Percentiles rank a stretch among this genome's conserved stretches.
phyloP scores from a whole-genome alignment of 2,329 filamentous ascomycete genomes.

The Hypoxylon sp. region DNA sequence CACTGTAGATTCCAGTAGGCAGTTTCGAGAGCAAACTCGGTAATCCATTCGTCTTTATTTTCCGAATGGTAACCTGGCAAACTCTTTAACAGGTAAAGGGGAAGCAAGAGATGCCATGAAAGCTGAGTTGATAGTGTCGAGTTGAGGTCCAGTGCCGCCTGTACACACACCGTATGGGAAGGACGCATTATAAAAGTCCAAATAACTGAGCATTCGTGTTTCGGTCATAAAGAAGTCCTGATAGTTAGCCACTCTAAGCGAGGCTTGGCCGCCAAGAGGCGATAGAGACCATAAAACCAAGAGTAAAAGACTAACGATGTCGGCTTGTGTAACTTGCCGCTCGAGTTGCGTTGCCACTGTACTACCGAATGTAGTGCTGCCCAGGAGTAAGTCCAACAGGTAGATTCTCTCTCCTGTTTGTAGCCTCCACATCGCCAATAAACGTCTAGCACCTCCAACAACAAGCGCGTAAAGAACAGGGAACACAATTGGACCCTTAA shows the following conservation, averaged over 20 bases:
- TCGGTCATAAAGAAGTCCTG: slow-evolving; percentile 6
- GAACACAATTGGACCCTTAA: slow-evolving; percentile 13
- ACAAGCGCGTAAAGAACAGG: slow-evolving; percentile 15
- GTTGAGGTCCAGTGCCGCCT: not conserved
- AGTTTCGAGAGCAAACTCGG: slow-evolving; percentile 10
- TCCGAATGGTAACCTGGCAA: not conserved
- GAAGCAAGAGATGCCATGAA: slow-evolving; percentile 8
- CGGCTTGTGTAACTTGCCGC: slow-evolving; percentile 8
- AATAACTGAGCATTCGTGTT: not conserved
- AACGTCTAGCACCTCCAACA: slow-evolving; percentile 13
- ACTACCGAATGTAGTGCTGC: slow-evolving; percentile 12
- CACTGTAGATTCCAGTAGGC: slow-evolving; percentile 14
- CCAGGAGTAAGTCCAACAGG: slow-evolving; percentile 18
- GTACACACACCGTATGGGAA: not conserved
- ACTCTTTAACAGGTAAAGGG: not conserved
- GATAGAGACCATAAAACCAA: slow-evolving; percentile 13
- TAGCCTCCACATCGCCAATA: slow-evolving; percentile 14
- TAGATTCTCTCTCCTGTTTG: slow-evolving; percentile 14
- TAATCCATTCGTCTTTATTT: slow-evolving; percentile 4
- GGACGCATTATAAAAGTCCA: slow-evolving; percentile 15
- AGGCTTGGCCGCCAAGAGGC: slow-evolving; percentile 18
- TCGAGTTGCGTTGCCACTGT: slow-evolving; percentile 17
- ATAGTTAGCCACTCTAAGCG: slow-evolving; percentile 9
- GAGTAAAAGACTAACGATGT: not conserved
- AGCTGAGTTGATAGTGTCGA: slow-evolving; percentile 4